Evolutionary conservation across 2,329 filamentous ascomycete genomes (phyloP), one percentile per base, ranked within the genome.

Genomic region (Fusarium annulatum): DNA sequence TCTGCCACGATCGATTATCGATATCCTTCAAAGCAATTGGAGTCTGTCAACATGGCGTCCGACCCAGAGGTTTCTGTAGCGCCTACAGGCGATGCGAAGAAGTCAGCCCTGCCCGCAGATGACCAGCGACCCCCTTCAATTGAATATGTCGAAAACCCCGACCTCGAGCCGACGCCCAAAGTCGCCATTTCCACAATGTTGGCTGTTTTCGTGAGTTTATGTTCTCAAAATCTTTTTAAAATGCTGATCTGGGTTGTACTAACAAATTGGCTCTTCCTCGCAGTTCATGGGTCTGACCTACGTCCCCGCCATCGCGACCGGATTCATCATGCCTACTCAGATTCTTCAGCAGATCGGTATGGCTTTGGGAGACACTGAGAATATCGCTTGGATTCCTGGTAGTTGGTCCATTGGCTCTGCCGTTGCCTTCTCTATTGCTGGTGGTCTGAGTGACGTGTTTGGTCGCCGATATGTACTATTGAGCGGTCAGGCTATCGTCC

Each of bases 211-310:
- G 63, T 66, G 23, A 42, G 63, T 14, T 7, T 10, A 3, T 15
- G 3, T n/a, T 2, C 11, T 26, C 7, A n/a, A 7, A 1, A 2
- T 4, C n/a, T 3, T 5, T 7, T 9, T 4, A 2, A 21, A 9
- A 14, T 42, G 19, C 9, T 15, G 18, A 36, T 11, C 26, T 19
- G 14, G 8, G 11, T 9, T 36, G 18, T 21, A n/a, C 59, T 64
- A 16, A 65, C 59, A 41, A 3, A 3, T 48, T 9, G 4, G 2
- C 5, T 15, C 26, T 12, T 55, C 34, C 21, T 15, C 33, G 15
- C 3, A 66, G 63, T 66, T 66, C 18, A 66, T 66, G 63, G 63
- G 63, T 21, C 2, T 66, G 18, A 66, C 61, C 3, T 66, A 66
- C 23, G n/a, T 66, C 4, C 63, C 63, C 18, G 63, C 63, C 9